Evolutionary conservation across 352 stramenopile species (phyloP), one percentile per base, ranked within the genome.

Genomic region (Pythium vanterpoolii): DNA sequence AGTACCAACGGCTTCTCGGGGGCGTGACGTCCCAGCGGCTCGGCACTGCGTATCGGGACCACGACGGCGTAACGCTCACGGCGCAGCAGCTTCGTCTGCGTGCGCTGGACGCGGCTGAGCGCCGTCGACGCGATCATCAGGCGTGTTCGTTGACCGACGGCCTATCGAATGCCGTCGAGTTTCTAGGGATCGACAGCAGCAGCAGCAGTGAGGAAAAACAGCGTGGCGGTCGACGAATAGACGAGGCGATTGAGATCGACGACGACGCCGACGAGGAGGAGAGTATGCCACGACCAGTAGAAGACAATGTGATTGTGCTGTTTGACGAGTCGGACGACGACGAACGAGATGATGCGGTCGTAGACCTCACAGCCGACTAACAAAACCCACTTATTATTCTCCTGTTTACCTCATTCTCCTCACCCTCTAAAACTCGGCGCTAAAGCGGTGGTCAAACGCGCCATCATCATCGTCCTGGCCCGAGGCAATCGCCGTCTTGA

Each of bases 381-480:
- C 9, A 26, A 27, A 50, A 56, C 47, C 24, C 27, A 27, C 23
- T 14, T 31, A 42, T 48, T 31, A 49, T 53, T 45, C 21, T 38
- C 14, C 27, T 28, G 19, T 28, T 8, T 49, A 24, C 19, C 40
- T 19, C 44, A 59, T 38, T 23, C 38, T 39, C 42, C 30, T 27
- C 7, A 31, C 50, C 24, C 30, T 45, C 73, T 89, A 93, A 69
- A 89, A 93, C 58, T 95, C 86, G 47, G 79, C 85, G 69, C 86
- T 93, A 63, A 93, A 93, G 36, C 84, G 86, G 36, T 79, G 65
- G 57, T 91, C 83, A 55, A 89, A 91, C 4, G 72, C 79, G 8
- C 60, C 71, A 38, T 73, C 62, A 40, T 88, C 71, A 36, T 75
- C 63, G 44, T 88, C 79, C 36, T 91, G 79, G 48, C 90, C 63